Evolutionary conservation across 2,329 filamentous ascomycete species (phyloP).

Genomic region (Exophiala sideris): DNA sequence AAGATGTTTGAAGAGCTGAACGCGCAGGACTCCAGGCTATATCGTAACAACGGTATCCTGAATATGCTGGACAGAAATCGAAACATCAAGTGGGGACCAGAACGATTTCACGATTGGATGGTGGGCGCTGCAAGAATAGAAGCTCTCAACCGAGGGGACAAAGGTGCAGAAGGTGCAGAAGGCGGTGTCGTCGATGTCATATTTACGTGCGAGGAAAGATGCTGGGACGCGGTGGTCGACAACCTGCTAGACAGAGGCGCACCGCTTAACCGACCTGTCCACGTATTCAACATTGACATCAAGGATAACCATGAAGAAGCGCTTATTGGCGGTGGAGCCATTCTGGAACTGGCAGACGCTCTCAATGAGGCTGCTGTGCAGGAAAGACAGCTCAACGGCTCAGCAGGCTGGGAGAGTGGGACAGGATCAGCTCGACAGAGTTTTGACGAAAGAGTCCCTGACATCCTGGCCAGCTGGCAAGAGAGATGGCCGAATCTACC

Average conservation of each 20-base stretch:
- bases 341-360: constrained; percentile 82
- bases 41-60: constrained; percentile 85
- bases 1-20: constrained; percentile 91
- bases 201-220: constrained; percentile 95
- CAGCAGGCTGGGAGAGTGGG: constrained; percentile 66
- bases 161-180: constrained; percentile 77
- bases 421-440: constrained; percentile 64
- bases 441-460: constrained; percentile 91
- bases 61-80: constrained; percentile 95
- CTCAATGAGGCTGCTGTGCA: constrained; percentile 76
- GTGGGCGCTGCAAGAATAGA: constrained; percentile 79
- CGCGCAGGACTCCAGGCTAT: constrained; percentile 79
- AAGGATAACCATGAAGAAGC: constrained; percentile 98
- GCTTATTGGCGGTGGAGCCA: constrained; percentile 81
- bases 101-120: constrained; percentile 97
- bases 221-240: constrained; percentile 96
- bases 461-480: constrained; percentile 89
- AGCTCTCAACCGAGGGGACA: constrained; percentile 64
- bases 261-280: constrained; percentile 85
- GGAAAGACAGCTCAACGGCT: constrained; percentile 66
- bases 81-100: constrained; percentile 88
- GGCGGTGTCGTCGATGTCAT: constrained; percentile 89
- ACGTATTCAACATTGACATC: constrained; percentile 98
- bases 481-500: constrained; percentile 90
- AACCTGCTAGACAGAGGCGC: constrained; percentile 83